Base-by-base conservation (phyloP, 306 rosid species). In the Alnus glutinosa region DNA sequence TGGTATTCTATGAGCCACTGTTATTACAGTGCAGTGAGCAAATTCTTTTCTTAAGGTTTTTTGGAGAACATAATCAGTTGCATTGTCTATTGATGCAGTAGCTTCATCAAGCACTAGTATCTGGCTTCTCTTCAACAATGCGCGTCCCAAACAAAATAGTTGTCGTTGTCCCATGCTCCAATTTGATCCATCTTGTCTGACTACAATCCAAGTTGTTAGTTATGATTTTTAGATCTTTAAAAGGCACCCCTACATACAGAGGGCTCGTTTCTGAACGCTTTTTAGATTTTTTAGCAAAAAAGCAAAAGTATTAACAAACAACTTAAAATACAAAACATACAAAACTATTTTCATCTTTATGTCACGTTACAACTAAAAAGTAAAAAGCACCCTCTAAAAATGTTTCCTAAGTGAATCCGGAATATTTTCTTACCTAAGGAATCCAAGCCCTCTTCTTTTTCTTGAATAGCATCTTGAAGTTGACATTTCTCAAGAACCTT, bases 91-190 rank as follows among this genome's bases (percentile, higher is more conserved):
- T 28, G 83, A 83, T 2, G 83, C 83, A 12, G 87, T 83, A 52
- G 83, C 87, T 64, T 83, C 87, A 39, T 83, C 87, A 0, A 79
- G 83, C 1, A 75, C 81, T 14, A 83, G 67, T 19, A 83, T 71
- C 39, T 62, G 47, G 68, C 87, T 83, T 62, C 66, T 71, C 83
- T 83, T 76, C 71, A 83, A 32, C 48, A 83, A 18, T 15, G 87
- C 81, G 1, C 78, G 75, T 55, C 81, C 83, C 44, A 79, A 61
- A 51, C 83, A 83, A 11, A 83, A 79, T 14, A 83, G 59, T 74
- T 82, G 85, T 28, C 82, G 48, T 64, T 82, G 79, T 55, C 82
- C 85, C 76, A 75, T 78, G 82, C 85, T 82, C 85, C 85, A 82
- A 64, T 82, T 82, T 68, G 76, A 66, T 49, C 85, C 85, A 18